phyloP scores from a whole-genome alignment of 805 yeast species.

The Teunomyces pallodes region DNA sequence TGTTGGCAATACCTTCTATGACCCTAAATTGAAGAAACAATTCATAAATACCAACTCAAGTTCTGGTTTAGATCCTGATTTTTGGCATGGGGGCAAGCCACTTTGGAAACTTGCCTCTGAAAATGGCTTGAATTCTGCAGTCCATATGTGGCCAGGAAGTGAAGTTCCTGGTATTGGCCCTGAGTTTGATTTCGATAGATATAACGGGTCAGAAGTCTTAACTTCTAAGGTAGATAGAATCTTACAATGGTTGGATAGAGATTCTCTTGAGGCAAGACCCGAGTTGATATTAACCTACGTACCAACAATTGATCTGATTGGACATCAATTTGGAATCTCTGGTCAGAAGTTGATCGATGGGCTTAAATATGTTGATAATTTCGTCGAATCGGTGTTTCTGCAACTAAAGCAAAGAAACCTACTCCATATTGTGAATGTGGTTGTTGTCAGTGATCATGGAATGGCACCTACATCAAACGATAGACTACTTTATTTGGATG shows the following conservation, averaged over 20 bases:
- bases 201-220: conserved; percentile 61
- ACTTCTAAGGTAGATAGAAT: conserved; percentile 57
- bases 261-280: conserved; percentile 55
- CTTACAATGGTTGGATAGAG: conserved; percentile 62
- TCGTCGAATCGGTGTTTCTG: conserved; percentile 48
- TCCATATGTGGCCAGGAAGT: conserved; percentile 98
- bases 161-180: conserved; percentile 60
- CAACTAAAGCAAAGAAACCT: conserved; percentile 57
- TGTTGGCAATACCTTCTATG: conserved; percentile 78
- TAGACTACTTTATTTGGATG: conserved; percentile 70
- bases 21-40: conserved; percentile 50
- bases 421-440: conserved; percentile 62
- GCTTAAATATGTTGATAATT: conserved; percentile 61
- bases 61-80: conserved; percentile 51
- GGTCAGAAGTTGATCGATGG: conserved; percentile 58
- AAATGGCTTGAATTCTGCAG: conserved; percentile 63
- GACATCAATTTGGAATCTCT: conserved; percentile 68
- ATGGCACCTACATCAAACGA: conserved; percentile 84
- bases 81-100: conserved; percentile 87
- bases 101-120: conserved; percentile 74
- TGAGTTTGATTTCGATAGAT: conserved; percentile 59
- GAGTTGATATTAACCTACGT: conserved; percentile 76
- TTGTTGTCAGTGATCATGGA: conserved; percentile 88
- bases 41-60: conserved; percentile 63
- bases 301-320: conserved; percentile 77